Base-by-base conservation (phyloP, 1,284 basidiomycete genomes). In the Fomitiporia mediterranea region DNA sequence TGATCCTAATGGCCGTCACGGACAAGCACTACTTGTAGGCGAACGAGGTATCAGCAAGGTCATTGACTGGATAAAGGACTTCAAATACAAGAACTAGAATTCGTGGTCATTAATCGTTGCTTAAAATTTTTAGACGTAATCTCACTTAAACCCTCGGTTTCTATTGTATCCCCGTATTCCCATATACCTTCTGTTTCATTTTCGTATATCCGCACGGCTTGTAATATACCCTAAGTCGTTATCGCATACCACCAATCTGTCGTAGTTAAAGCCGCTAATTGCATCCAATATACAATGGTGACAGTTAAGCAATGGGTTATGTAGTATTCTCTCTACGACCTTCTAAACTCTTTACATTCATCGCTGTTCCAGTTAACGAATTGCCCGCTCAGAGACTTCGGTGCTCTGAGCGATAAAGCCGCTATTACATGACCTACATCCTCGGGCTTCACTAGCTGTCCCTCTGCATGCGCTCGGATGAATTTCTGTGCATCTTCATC, bases 391-490 rank as follows among this genome's bases (percentile, higher is more conserved):
- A 90, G 66, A 2, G 70, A 66, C 61, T 77, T 74, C 5, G 81
- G 73, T 3, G 85, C 86, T 27, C 68, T 67, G 32, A 91, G 63
- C 2, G 84, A 75, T 30, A 91, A 72, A 17, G 79, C 75, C 7
- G 88, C 89, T 58, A 93, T 82, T 39, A 91, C 89, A 67, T 87
- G 79, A 0, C 86, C 92, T 44, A 82, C 77, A 48, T 84, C 82
- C 58, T 85, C 80, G 3, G 89, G 83, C 48, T 79, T 82, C 39
- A 89, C 77, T 30, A 95, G 77, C 57, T 79, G 79, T 8, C 86
- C 86, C 35, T 83, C 77, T 15, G 68, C 69, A 63, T 90, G 75
- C 19, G 80, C 74, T 7, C 79, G 72, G n/a, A 83, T 65, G 64
- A 94, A 93, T 32, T 67, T 71, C 30, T 78, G 62, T 60, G 85